These are phyloP conservation scores for Centrapalus pauciflorus DNA, from an alignment of 129 eudicot genomes.

Conservation along the genomic window DNA sequence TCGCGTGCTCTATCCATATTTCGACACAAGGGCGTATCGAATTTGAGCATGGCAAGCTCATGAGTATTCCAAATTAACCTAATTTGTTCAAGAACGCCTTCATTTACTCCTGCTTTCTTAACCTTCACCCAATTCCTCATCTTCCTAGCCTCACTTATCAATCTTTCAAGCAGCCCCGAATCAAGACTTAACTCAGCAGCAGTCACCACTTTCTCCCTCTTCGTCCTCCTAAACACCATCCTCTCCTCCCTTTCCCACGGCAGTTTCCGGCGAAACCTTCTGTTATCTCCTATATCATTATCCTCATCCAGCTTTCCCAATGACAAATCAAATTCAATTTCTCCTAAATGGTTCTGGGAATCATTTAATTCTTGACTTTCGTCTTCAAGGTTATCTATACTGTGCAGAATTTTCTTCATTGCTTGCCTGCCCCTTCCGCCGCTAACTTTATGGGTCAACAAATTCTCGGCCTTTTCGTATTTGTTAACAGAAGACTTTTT, in stretches of 20 bases:
- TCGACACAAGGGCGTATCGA: slow-evolving; percentile 72
- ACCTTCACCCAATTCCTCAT: slow-evolving; percentile 92
- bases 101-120: slow-evolving; percentile 78
- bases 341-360: slow-evolving; percentile 19
- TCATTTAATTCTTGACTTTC: slow-evolving; percentile 22
- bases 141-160: slow-evolving; percentile 65
- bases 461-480: slow-evolving; percentile 21
- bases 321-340: slow-evolving; percentile 40
- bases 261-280: slow-evolving; percentile 38
- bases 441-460: slow-evolving; percentile 55
- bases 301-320: slow-evolving; percentile 30
- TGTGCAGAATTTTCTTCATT: slow-evolving; percentile 59
- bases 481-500: slow-evolving; percentile 24
- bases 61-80: slow-evolving; percentile 53
- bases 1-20: slow-evolving; percentile 97
- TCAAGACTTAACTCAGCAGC: slow-evolving; percentile 75
- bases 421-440: slow-evolving; percentile 77
- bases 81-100: slow-evolving; percentile 71
- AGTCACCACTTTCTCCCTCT: slow-evolving; percentile 54
- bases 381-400: slow-evolving; percentile 65
- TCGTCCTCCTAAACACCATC: slow-evolving; percentile 42
- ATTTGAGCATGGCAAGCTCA: slow-evolving; percentile 89
- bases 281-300: slow-evolving; percentile 24
- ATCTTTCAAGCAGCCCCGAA: slow-evolving; percentile 54
- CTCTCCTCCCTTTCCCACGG: slow-evolving; percentile 79